phyloP scores from a whole-genome alignment of 2,329 filamentous ascomycete species.

The Verticillium dahliae region DNA sequence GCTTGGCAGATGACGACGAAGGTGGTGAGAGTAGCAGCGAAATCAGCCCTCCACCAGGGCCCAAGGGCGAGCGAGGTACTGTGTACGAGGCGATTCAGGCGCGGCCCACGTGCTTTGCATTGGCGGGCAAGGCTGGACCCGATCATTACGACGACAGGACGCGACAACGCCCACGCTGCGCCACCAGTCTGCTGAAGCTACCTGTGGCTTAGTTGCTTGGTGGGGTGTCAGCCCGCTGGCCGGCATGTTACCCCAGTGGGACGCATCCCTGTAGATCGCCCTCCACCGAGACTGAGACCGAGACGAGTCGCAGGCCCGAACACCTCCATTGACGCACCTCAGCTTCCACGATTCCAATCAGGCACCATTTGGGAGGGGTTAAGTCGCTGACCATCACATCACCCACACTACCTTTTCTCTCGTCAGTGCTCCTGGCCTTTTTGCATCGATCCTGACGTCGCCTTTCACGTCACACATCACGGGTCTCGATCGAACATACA shows the following conservation, averaged over 20 bases:
- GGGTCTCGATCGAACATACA: too few species aligned
- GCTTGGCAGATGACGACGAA: neutral
- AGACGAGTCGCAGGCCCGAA: neutral
- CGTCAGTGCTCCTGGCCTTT: neutral
- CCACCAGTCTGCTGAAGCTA: constrained; percentile 10
- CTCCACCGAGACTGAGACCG: neutral
- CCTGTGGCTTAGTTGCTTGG: constrained; percentile 9
- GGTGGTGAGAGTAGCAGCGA: neutral
- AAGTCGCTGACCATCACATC: neutral
- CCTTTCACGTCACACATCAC: neutral
- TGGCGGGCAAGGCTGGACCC: neutral
- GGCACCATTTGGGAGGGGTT: neutral
- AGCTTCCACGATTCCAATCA: neutral
- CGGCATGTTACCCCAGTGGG: neutral
- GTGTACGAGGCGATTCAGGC: neutral
- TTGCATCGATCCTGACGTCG: neutral
- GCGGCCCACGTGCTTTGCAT: neutral
- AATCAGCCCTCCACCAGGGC: neutral
- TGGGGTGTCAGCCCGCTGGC: neutral
- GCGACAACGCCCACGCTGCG: constrained; percentile 4
- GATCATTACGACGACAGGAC: neutral
- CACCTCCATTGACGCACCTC: neutral
- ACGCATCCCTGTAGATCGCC: neutral
- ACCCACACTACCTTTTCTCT: neutral
- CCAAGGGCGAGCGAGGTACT: neutral